Percentiles rank a stretch among this genome's conserved stretches.
These are phyloP conservation scores for Tolypocladium tundrense DNA, from an alignment of 2,329 filamentous ascomycete species.

Conservation along the genomic window DNA sequence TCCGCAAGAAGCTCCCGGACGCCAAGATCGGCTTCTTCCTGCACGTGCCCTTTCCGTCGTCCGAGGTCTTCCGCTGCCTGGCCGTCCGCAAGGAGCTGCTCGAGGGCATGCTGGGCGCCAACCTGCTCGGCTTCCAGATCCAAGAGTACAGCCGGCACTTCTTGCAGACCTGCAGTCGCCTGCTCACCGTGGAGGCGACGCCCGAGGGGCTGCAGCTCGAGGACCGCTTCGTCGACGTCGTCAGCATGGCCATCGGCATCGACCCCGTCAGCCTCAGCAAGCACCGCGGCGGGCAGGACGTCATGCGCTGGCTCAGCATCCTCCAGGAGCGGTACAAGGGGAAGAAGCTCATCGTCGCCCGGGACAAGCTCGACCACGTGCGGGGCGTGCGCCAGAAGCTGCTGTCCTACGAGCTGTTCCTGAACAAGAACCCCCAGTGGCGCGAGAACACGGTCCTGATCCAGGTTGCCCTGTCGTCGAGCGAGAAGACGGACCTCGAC, in stretches of 20 bases:
- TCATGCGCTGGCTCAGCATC: slow-evolving; percentile 67
- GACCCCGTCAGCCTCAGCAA: slow-evolving; percentile 66
- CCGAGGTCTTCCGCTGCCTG: slow-evolving; percentile 88
- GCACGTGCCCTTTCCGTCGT: slow-evolving; percentile 90
- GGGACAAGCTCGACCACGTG: slow-evolving; percentile 89
- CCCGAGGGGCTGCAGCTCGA: slow-evolving; percentile 83
- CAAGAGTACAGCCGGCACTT: slow-evolving; percentile 91
- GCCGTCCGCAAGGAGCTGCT: slow-evolving; percentile 79
- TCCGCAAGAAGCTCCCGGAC: slow-evolving; percentile 81
- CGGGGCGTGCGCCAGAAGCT: slow-evolving; percentile 90
- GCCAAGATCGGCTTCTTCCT: slow-evolving; percentile 95
- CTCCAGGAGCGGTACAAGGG: slow-evolving; percentile 77
- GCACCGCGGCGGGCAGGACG: slow-evolving; percentile 61
- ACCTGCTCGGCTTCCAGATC: slow-evolving; percentile 88
- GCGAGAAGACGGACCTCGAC: slow-evolving; percentile 78
- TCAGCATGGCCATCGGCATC: slow-evolving; percentile 80
- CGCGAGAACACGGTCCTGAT: slow-evolving; percentile 80
- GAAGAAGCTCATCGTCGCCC: slow-evolving; percentile 83
- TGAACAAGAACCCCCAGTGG: slow-evolving; percentile 90
- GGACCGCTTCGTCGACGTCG: slow-evolving; percentile 85
- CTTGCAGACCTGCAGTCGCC: slow-evolving; percentile 85
- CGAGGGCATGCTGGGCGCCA: slow-evolving; percentile 86
- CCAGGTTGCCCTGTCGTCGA: slow-evolving; percentile 85
- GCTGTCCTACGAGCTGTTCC: slow-evolving; percentile 81
- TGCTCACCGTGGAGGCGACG: slow-evolving; percentile 83